A percentile compares a stretch with the other conserved stretches of the same genome.
phyloP scores from a whole-genome alignment of 148 eudicot genomes.

The Diospyros lotus region DNA sequence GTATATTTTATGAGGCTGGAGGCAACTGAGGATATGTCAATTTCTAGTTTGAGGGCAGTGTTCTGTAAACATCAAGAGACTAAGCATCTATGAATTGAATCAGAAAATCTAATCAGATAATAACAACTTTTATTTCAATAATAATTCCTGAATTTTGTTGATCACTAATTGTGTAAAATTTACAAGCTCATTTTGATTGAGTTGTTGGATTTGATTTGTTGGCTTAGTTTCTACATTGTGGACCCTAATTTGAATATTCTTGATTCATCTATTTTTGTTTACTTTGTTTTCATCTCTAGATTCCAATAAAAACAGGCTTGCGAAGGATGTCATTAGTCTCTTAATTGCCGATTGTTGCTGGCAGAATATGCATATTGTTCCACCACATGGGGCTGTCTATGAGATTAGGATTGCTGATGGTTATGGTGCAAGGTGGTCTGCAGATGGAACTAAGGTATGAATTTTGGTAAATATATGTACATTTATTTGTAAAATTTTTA shows the following conservation, averaged over 20 bases:
- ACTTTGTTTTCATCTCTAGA: slow-evolving; percentile 38
- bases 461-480: neutral
- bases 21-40: neutral
- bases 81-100: neutral
- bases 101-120: neutral
- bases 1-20: neutral
- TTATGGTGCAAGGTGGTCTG: slow-evolving; percentile 89
- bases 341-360: slow-evolving; percentile 53
- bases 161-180: neutral
- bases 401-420: slow-evolving; percentile 71
- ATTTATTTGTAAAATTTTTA: neutral
- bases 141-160: neutral
- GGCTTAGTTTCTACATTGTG: neutral
- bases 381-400: slow-evolving; percentile 69
- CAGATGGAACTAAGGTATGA: slow-evolving; percentile 63
- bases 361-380: slow-evolving; percentile 74
- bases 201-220: neutral
- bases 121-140: neutral
- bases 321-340: slow-evolving; percentile 39
- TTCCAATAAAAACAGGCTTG: slow-evolving; percentile 57
- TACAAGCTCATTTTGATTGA: neutral
- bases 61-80: neutral
- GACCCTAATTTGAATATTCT: neutral
- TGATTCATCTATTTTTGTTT: slow-evolving; percentile 6
- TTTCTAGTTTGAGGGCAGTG: neutral